Evolutionary conservation across 2,329 filamentous ascomycete species (phyloP), one percentile per base, ranked within the genome.

Genomic region (Furcasterigmium furcatum): DNA sequence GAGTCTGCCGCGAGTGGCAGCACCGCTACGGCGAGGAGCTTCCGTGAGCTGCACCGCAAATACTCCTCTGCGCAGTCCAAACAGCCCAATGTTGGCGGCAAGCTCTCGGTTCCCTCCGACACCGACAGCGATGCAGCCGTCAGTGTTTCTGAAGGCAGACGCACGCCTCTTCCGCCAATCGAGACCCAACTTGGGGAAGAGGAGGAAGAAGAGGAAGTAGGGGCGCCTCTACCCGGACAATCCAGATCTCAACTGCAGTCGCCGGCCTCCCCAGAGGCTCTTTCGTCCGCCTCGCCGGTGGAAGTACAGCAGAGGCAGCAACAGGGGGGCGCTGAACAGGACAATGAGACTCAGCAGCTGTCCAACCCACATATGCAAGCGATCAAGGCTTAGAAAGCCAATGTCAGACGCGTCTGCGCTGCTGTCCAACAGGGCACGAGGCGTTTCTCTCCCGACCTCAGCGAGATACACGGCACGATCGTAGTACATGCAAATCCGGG

Each of bases 1-100:
- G 79, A 72, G 35, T 88, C 85, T 2, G 69, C 76, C 14, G 78
- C 82, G 18, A 88, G 83, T 52, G 74, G 75, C 13, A 87, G 82
- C 63, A 86, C 84, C 10, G 79, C 82, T 16, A 87, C 85, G 3
- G 81, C 81, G 1, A 71, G 76, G 54, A 87, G 83, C 55, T 84
- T 85, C 57, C 73, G 78, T 32, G 79, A 84, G 32, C 65, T 85
- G 25, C 79, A 84, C 55, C 68, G 77, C 36, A 82, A 79, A 53
- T 82, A 79, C 58, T 77, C 79, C 14, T 73, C 76, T 2, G 72
- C 74, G 8, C 73, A 79, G 22, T 65, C 71, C 36, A 71, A 72
- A 52, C 65, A 66, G 38, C 60, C 58, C 4, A 64, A 65, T 1
- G 63, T 64, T 14, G 67, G 67, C 14, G 71, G 69, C 5, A 63